These are phyloP conservation scores for Aspergillus glaucus DNA, from an alignment of 2,329 filamentous ascomycete genomes.

Conservation along the genomic window DNA sequence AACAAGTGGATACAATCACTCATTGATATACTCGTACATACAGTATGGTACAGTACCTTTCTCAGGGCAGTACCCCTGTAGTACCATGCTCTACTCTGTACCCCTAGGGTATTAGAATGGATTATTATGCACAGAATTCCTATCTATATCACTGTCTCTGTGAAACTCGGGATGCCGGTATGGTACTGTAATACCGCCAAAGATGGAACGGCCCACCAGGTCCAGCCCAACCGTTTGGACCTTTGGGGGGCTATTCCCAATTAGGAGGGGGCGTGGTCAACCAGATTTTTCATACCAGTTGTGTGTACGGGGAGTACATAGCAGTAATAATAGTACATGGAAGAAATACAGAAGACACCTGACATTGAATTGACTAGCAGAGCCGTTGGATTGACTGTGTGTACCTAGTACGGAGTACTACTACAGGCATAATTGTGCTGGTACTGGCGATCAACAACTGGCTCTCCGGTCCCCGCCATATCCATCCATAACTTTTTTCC, in stretches of 20 bases:
- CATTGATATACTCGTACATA: no score
- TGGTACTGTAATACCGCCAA: not conserved
- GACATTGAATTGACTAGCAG: no score
- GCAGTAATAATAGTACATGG: no score
- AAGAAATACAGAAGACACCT: no score
- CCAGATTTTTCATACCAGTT: slow-evolving; percentile 11
- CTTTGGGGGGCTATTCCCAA: slow-evolving; percentile 33
- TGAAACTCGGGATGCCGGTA: not conserved
- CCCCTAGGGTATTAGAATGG: not conserved
- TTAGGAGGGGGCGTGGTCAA: slow-evolving; percentile 27
- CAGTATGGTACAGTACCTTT: no score
- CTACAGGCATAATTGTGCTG: no score
- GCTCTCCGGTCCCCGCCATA: not conserved
- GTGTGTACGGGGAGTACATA: no score
- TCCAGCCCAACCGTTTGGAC: slow-evolving; percentile 32
- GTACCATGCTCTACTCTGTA: not conserved
- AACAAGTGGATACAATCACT: no score
- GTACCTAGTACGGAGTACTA: no score
- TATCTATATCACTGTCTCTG: no score
- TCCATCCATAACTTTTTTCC: not conserved
- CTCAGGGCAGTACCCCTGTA: no score
- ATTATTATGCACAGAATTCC: not conserved
- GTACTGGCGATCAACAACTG: not conserved
- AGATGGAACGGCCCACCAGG: slow-evolving; percentile 2
- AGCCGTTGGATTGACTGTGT: not conserved